Evolutionary conservation across 2,329 filamentous ascomycete genomes (phyloP).

Genomic region (Fusarium nanum): DNA sequence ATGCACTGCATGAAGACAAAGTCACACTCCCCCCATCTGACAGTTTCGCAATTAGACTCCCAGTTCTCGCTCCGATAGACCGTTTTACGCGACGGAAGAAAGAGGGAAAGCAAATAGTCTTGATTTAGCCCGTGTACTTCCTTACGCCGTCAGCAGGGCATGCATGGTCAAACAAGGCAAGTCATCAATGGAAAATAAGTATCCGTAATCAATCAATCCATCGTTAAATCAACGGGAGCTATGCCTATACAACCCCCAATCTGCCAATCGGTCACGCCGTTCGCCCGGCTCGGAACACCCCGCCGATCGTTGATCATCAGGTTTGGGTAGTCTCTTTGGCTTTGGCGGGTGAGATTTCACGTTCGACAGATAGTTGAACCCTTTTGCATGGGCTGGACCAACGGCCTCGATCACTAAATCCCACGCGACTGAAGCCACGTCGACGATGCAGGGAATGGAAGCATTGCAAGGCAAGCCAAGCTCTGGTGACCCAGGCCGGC

Average conservation of each 20-base stretch:
- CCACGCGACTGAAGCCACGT: slow-evolving; percentile 32
- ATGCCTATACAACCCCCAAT: slow-evolving; percentile 18
- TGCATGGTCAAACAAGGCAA: slow-evolving; percentile 16
- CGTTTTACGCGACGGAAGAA: neutral
- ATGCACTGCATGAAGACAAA: slow-evolving; percentile 5
- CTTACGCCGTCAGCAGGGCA: slow-evolving; percentile 10
- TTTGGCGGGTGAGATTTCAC: slow-evolving; percentile 22
- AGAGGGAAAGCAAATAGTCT: neutral
- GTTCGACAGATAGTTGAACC: slow-evolving; percentile 2
- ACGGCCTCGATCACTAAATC: slow-evolving; percentile 19
- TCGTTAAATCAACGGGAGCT: slow-evolving; percentile 6
- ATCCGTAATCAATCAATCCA: neutral
- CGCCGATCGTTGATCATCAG: slow-evolving; percentile 38
- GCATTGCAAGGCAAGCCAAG: neutral
- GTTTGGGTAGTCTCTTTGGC: neutral
- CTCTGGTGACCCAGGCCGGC: slow-evolving; percentile 5
- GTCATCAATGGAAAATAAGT: slow-evolving; percentile 13
- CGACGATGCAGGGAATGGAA: slow-evolving; percentile 9
- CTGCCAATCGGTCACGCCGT: slow-evolving; percentile 42
- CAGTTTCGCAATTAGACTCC: slow-evolving; percentile 8
- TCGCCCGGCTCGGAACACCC: slow-evolving; percentile 28
- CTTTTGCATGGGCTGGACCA: slow-evolving; percentile 2
- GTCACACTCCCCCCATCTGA: neutral
- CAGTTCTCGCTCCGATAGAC: neutral
- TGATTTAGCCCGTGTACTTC: slow-evolving; percentile 2